Evolutionary conservation across 1,284 basidiomycete genomes (phyloP).

Genomic region (Papiliotrema fonsecae): DNA sequence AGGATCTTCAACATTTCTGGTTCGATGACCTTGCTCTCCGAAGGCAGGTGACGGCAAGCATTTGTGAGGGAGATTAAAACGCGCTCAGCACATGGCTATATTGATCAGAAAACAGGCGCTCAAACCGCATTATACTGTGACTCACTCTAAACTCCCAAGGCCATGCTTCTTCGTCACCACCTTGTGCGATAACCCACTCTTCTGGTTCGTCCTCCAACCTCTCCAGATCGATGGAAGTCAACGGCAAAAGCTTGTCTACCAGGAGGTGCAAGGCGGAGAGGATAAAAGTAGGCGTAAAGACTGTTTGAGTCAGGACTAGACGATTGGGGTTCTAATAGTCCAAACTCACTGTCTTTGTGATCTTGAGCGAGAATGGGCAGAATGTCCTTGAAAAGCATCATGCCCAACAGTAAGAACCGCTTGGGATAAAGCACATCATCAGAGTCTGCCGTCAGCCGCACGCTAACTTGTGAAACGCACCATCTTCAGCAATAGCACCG

Average conservation of each 20-base stretch:
- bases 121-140: constrained; percentile 5
- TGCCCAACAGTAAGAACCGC: constrained; percentile 72
- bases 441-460: constrained; percentile 21
- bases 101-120: constrained; percentile 4
- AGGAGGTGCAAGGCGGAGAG: constrained; percentile 71
- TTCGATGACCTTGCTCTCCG: constrained; percentile 53
- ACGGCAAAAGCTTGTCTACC: constrained; percentile 73
- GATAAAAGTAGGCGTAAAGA: constrained; percentile 68
- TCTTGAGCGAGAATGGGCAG: constrained; percentile 43
- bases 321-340: background rate
- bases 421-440: constrained; percentile 41
- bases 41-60: constrained; percentile 61
- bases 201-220: constrained; percentile 78
- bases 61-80: constrained; percentile 73
- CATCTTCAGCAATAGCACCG: constrained; percentile 43
- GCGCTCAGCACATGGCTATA: constrained; percentile 74
- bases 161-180: constrained; percentile 80
- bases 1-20: constrained; percentile 64
- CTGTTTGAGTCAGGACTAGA: constrained; percentile 47
- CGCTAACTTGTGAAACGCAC: constrained; percentile 21
- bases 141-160: constrained; percentile 77
- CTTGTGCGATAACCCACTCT: constrained; percentile 78
- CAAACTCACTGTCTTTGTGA: constrained; percentile 39
- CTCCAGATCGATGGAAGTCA: constrained; percentile 71
- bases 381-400: constrained; percentile 79